Percentiles rank a stretch among this genome's conserved stretches.
Evolutionary conservation across 2,329 filamentous ascomycete species (phyloP).

Genomic region (Zelopaecilomyces penicillatus): DNA sequence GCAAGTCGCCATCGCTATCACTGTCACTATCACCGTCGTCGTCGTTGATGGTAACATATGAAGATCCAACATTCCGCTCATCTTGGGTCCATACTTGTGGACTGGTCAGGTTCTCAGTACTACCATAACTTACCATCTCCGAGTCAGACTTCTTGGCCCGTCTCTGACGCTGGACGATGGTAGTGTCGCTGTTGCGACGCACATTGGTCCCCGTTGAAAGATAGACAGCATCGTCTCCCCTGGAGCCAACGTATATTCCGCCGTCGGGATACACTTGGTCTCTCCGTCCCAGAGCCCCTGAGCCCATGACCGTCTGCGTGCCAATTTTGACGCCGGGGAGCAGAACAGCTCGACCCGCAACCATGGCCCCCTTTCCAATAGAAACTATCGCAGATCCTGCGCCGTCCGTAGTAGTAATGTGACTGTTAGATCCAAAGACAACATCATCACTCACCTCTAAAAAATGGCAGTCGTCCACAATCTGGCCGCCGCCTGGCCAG

Average conservation of each 20-base stretch:
- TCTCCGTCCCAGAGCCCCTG: conserved; percentile 41
- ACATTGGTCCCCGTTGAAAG: conserved; percentile 17
- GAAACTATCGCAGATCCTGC: conserved; percentile 37
- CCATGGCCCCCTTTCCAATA: conserved; percentile 43
- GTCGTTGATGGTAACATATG: conserved; percentile 11
- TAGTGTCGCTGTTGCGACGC: conserved; percentile 15
- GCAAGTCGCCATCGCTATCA: background rate
- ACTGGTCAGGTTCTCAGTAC: conserved; percentile 6
- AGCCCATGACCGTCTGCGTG: conserved; percentile 42
- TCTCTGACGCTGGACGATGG: conserved; percentile 7
- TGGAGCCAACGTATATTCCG: conserved; percentile 44
- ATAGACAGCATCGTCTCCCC: conserved; percentile 41
- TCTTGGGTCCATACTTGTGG: conserved; percentile 3
- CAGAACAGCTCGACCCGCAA: conserved; percentile 46
- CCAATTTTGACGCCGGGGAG: conserved; percentile 44
- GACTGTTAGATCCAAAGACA: conserved; percentile 49
- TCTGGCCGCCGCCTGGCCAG: conserved; percentile 49
- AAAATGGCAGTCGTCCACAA: conserved; percentile 45
- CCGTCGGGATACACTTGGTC: conserved; percentile 34
- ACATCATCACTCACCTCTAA: conserved; percentile 49
- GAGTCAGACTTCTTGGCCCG: conserved; percentile 2
- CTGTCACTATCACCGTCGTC: conserved; percentile 10
- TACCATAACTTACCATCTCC: conserved; percentile 13
- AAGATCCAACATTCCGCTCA: background rate
- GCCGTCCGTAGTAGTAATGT: conserved; percentile 45